These are phyloP conservation scores for Bidens hawaiensis DNA, from an alignment of 140 eudicot species.

Conservation along the genomic window DNA sequence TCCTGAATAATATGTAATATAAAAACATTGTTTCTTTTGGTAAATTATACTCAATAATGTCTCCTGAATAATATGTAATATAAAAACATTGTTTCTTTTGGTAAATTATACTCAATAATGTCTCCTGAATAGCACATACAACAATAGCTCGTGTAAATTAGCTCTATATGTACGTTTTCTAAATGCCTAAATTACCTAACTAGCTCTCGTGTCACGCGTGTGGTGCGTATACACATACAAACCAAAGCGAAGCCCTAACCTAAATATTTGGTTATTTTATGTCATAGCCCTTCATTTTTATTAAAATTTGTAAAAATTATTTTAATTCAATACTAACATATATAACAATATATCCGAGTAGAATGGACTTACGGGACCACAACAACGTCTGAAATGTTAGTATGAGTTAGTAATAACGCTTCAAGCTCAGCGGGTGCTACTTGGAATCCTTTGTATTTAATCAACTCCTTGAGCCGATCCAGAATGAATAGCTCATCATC, in stretches of 20 bases:
- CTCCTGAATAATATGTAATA: too few species aligned
- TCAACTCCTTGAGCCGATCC: constrained; percentile 79
- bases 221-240: too few species aligned
- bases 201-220: too few species aligned
- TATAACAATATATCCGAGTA: neutral
- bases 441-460: constrained; percentile 94
- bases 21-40: too few species aligned
- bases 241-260: neutral
- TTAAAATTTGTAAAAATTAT: neutral
- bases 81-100: too few species aligned
- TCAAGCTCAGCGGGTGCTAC: constrained; percentile 97
- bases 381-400: constrained; percentile 70
- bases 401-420: constrained; percentile 64
- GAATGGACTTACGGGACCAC: constrained; percentile 73
- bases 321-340: neutral
- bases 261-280: neutral
- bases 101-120: too few species aligned
- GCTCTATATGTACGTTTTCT: too few species aligned
- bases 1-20: too few species aligned
- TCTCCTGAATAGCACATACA: too few species aligned
- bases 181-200: too few species aligned
- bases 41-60: too few species aligned
- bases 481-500: constrained; percentile 90
- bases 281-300: neutral
- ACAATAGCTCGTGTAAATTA: too few species aligned